These are phyloP conservation scores for Irpex sp. DNA, from an alignment of 1,284 basidiomycete genomes.

Conservation along the genomic window DNA sequence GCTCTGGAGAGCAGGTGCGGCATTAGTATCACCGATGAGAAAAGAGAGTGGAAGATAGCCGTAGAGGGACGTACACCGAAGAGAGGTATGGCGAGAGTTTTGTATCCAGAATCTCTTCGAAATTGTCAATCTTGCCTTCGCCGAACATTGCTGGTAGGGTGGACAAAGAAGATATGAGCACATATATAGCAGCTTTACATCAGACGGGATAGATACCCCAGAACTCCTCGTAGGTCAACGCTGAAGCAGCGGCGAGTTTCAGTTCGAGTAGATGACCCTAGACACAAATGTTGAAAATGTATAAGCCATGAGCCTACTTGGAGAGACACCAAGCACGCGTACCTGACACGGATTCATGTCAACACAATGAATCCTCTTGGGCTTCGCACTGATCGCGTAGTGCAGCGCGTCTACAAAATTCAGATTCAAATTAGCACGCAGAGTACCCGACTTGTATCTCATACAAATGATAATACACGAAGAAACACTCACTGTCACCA, in stretches of 20 bases:
- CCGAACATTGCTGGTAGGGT: constrained; percentile 51
- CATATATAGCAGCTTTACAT: neutral
- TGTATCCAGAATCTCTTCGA: constrained; percentile 62
- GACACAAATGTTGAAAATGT: constrained; percentile 21
- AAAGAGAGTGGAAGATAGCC: neutral
- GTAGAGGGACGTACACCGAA: constrained; percentile 35
- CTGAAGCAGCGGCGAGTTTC: constrained; percentile 69
- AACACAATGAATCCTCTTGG: constrained; percentile 70
- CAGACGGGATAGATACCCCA: constrained; percentile 34
- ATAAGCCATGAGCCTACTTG: neutral
- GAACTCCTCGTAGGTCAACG: constrained; percentile 65
- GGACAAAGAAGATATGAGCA: neutral
- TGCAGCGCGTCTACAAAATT: constrained; percentile 55
- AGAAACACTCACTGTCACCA: constrained; percentile 49
- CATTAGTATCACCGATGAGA: neutral
- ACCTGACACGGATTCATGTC: constrained; percentile 62
- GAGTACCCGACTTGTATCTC: neutral
- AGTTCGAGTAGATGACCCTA: constrained; percentile 81
- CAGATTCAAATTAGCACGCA: too few relatives aligned
- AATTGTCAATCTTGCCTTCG: constrained; percentile 58
- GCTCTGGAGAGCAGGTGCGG: constrained; percentile 28
- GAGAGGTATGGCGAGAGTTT: constrained; percentile 73
- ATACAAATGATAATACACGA: neutral
- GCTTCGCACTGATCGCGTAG: constrained; percentile 69
- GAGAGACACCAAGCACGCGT: neutral